Evolutionary conservation across 495 filamentous ascomycete species (phyloP), one percentile per base, ranked within the genome.

Genomic region (Entonaema liquescens): DNA sequence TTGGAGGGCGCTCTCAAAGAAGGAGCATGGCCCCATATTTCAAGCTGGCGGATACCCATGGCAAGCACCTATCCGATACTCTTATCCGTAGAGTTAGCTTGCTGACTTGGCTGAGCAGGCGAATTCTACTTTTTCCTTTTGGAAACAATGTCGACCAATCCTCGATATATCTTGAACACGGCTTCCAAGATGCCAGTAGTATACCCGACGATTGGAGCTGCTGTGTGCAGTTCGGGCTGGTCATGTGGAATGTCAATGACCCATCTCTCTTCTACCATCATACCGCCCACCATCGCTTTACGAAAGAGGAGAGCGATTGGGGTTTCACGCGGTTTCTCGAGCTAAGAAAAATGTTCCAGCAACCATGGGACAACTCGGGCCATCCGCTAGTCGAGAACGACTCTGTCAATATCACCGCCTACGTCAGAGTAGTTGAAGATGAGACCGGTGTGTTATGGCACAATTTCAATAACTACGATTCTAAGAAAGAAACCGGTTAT

Each of bases 391-490:
- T 97, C 12, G 94, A 98, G 79, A 90, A 94, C 73, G 92, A 97
- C 54, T 84, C 87, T 29, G 93, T 91, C 54, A 95, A 92, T 71
- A 84, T 98, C 70, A 97, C 94, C 1, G 95, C 94, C 54, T 99
- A 97, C 75, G 92, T 99, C 54, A 88, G 95, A 50, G 88, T 97
- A 53, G 90, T 97, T 47, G 97, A 98, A 79, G 95, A 99, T 77
- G 95, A 97, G 31, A 99, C 95, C 2, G 95, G 95, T 58, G 95
- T 99, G n/a, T 79, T 99, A 67, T 99, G 95, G 95, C 95, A 99
- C 80, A 98, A 93, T 81, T 98, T 99, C 81, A 87, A 91, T 72
- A 96, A 98, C 82, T 99, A 99, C 74, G 95, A 99, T 75, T 98
- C 96, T 17, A 99, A 98, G 82, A 97, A 95, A 77, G 94, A 97